Percentiles rank a stretch among this genome's conserved stretches.
Conservation (phyloP, 495 filamentous ascomycete genomes). For the Chaetomium tenue region DNA sequence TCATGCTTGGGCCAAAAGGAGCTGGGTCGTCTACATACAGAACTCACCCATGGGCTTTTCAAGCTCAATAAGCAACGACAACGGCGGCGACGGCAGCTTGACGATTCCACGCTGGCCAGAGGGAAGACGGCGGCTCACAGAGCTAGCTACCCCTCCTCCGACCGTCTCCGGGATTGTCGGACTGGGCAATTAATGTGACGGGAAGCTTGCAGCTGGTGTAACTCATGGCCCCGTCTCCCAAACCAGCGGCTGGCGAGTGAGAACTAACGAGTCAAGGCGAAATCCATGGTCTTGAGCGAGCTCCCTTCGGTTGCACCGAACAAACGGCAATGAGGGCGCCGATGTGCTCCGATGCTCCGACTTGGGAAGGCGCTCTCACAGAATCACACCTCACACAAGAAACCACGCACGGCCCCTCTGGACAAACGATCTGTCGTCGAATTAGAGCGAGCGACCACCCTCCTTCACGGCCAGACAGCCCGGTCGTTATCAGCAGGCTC, state of each 20-base stretch:
- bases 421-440: slow-evolving; percentile 4
- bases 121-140: not conserved
- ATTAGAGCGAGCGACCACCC: slow-evolving; percentile 22
- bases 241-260: slow-evolving; percentile 17
- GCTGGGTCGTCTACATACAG: not conserved
- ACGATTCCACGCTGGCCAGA: not conserved
- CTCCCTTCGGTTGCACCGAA: slow-evolving; percentile 4
- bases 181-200: slow-evolving; percentile 22
- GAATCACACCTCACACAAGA: slow-evolving; percentile 9
- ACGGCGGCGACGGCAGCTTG: not conserved
- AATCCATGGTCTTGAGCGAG: not conserved
- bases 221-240: slow-evolving; percentile 13
- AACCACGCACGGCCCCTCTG: slow-evolving; percentile 11
- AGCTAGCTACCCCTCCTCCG: slow-evolving; percentile 8
- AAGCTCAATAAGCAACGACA: too few relatives aligned
- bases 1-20: not conserved
- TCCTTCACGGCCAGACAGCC: slow-evolving; percentile 19
- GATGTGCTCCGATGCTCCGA: slow-evolving; percentile 13
- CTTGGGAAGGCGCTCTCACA: slow-evolving; percentile 16
- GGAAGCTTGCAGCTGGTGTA: slow-evolving; percentile 24
- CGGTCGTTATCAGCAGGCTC: slow-evolving; percentile 24
- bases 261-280: not conserved
- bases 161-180: slow-evolving; percentile 8
- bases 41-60: not conserved
- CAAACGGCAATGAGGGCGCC: slow-evolving; percentile 13